Evolutionary conservation across 306 rosid genomes (phyloP), one percentile per base, ranked within the genome.

Genomic region (Prunus mume): DNA sequence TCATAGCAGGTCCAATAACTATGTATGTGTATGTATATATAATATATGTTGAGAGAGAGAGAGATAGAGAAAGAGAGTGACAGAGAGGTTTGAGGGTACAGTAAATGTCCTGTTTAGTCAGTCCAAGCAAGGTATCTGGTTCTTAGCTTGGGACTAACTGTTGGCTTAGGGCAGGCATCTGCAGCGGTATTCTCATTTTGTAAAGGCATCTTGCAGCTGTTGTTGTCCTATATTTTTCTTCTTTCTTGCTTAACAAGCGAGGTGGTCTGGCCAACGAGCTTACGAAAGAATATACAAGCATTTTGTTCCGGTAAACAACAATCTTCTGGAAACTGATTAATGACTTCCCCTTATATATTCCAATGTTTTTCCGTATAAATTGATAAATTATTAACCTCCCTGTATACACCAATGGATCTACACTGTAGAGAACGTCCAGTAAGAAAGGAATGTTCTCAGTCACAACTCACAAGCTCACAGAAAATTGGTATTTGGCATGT

Each of bases 111-210:
- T 75, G 52, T 65, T 78, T 73, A 41, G 47, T 81, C 41, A 64
- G 72, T 34, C 71, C 52, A 91, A 83, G 97, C 68, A 87, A 91
- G 80, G 93, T 47, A 87, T 84, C 20, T 52, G 83, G 78, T 88
- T 86, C 88, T 81, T 90, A 61, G 57, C 86, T 84, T 90, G 83
- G 77, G 80, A 68, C 77, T 34, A 46, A 20, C 75, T 1, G 58
- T 11, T 68, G 70, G 43, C 85, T 74, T 82, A n/a, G 67, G 65
- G 68, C 2, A 76, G 80, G 65, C 68, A 34, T 24, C 20, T 69
- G 38, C 5, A 25, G 14, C 17, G 54, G 32, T 45, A 2, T 58
- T 28, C 27, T 27, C 45, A 49, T 49, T 11, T 19, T 43, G 2
- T 27, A 72, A 20, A n/a, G 54, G 15, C 46, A 5, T 51, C 76